phyloP scores from a whole-genome alignment of 2,329 filamentous ascomycete genomes.

The Cadophora sp. region DNA sequence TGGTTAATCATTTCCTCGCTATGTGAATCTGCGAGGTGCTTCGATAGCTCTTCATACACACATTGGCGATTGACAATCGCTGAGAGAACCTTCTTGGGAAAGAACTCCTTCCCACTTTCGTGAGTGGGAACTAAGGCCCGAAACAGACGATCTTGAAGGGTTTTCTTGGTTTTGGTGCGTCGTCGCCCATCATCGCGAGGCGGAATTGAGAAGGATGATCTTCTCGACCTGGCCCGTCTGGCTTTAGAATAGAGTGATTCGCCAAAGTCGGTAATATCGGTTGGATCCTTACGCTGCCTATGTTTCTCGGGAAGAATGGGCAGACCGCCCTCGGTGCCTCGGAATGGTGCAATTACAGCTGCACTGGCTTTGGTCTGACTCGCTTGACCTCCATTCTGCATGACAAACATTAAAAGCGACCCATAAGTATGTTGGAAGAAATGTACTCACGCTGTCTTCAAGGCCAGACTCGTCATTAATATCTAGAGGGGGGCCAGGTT shows the following conservation, averaged over 20 bases:
- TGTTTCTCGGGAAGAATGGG: neutral
- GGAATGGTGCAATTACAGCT: slow-evolving; percentile 1
- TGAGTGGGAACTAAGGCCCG: neutral
- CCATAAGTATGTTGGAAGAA: too few relatives aligned
- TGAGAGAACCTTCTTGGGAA: slow-evolving; percentile 8
- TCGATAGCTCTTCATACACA: slow-evolving; percentile 6
- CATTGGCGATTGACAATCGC: neutral
- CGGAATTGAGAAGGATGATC: neutral
- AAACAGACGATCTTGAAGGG: slow-evolving; percentile 13
- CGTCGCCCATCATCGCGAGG: neutral
- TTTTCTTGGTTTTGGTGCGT: neutral
- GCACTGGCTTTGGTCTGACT: neutral
- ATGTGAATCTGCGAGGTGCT: neutral
- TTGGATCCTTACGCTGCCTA: neutral
- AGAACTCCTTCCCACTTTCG: slow-evolving; percentile 13
- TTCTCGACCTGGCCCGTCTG: neutral
- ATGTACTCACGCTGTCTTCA: neutral
- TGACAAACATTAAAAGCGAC: neutral
- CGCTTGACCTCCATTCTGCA: neutral
- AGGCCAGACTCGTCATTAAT: neutral
- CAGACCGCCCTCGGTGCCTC: neutral
- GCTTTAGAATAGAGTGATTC: neutral
- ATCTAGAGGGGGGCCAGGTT: neutral
- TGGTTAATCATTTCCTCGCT: neutral
- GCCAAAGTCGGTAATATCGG: slow-evolving; percentile 7